Evolutionary conservation across 2,329 filamentous ascomycete species (phyloP).

Genomic region (Stachybotrys chartarum): DNA sequence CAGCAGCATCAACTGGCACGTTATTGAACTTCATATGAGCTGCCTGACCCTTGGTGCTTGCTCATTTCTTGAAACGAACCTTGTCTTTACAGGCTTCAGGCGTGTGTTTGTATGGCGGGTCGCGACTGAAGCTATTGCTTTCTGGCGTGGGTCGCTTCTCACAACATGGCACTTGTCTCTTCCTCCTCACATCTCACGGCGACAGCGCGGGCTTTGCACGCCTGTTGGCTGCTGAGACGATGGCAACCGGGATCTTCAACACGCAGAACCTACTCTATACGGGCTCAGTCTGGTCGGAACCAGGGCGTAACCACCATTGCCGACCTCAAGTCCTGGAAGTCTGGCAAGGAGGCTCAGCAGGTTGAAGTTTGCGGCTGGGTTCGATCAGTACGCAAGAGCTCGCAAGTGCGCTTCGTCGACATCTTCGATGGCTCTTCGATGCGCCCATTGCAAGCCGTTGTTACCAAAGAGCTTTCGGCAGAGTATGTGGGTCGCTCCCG

Average conservation of each 20-base stretch:
- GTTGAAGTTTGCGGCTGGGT: constrained; percentile 71
- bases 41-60: no score
- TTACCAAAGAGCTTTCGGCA: constrained; percentile 63
- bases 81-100: no score
- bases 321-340: constrained; percentile 47
- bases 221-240: background rate
- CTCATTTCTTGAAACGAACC: no score
- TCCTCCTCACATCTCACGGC: no score
- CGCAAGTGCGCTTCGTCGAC: constrained; percentile 73
- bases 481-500: constrained; percentile 46
- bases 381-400: constrained; percentile 79
- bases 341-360: constrained; percentile 33
- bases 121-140: no score
- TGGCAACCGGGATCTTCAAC: background rate
- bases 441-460: constrained; percentile 70
- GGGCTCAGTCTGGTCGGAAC: constrained; percentile 16
- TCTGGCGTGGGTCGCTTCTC: no score
- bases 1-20: no score
- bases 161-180: no score
- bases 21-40: no score
- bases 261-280: constrained; percentile 25
- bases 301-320: constrained; percentile 39
- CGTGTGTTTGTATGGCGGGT: no score
- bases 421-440: constrained; percentile 83
- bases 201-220: background rate